phyloP scores from a whole-genome alignment of 2,329 filamentous ascomycete species.

The Sarocladiaceae sp. region DNA sequence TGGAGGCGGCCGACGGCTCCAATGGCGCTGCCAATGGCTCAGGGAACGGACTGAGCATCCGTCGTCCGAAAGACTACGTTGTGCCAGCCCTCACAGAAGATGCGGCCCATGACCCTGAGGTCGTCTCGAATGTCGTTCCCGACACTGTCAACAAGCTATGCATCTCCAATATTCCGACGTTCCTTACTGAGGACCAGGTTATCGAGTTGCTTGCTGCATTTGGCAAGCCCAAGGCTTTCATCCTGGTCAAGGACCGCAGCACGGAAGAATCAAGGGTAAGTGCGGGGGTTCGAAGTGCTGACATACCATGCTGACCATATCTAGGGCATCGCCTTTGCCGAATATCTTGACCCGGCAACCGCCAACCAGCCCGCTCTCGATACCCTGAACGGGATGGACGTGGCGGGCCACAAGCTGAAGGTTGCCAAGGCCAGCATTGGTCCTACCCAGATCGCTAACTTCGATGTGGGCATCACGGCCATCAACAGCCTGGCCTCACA shows the following conservation, averaged over 20 bases:
- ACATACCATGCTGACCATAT: slow-evolving; percentile 22
- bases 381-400: slow-evolving; percentile 86
- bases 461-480: slow-evolving; percentile 94
- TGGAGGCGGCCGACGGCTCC: slow-evolving; percentile 67
- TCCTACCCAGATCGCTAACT: slow-evolving; percentile 83
- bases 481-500: slow-evolving; percentile 98
- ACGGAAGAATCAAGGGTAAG: slow-evolving; percentile 84
- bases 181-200: slow-evolving; percentile 87
- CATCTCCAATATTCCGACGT: slow-evolving; percentile 82
- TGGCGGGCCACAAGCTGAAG: slow-evolving; percentile 81
- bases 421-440: slow-evolving; percentile 89
- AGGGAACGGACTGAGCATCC: slow-evolving; percentile 63
- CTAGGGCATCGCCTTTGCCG: slow-evolving; percentile 93
- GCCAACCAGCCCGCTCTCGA: slow-evolving; percentile 84
- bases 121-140: slow-evolving; percentile 75
- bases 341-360: slow-evolving; percentile 70
- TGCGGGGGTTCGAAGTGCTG: slow-evolving; percentile 14
- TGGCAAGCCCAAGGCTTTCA: slow-evolving; percentile 87
- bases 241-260: slow-evolving; percentile 79
- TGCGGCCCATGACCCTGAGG: slow-evolving; percentile 67
- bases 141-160: slow-evolving; percentile 96
- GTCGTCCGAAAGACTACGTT: slow-evolving; percentile 94
- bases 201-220: slow-evolving; percentile 87
- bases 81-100: slow-evolving; percentile 77
- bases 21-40: slow-evolving; percentile 38